Evolutionary conservation across 2,329 filamentous ascomycete species (phyloP).

Genomic region (Aspergillus aculeatinus): DNA sequence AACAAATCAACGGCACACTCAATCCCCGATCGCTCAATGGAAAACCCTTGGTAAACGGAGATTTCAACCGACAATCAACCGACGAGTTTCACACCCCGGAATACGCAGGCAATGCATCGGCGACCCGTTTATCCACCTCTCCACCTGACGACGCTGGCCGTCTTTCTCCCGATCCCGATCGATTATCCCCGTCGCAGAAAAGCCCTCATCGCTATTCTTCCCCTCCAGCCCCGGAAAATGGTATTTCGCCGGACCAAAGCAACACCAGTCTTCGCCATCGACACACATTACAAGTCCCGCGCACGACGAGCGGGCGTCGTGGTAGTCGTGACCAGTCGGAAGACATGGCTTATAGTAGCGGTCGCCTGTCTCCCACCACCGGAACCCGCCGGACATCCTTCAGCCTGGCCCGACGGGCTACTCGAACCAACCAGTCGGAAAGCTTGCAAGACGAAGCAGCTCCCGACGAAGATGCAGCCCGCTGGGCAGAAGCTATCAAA

Average conservation of each 20-base stretch:
- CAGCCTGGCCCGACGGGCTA: constrained; percentile 74
- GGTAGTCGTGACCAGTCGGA: constrained; percentile 69
- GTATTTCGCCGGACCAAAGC: constrained; percentile 54
- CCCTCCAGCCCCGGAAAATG: constrained; percentile 57
- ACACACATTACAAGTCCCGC: constrained; percentile 85
- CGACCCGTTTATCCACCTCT: constrained; percentile 35
- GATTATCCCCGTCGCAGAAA: constrained; percentile 29
- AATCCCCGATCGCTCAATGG: constrained; percentile 27
- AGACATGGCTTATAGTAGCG: constrained; percentile 63
- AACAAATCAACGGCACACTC: constrained; percentile 30
- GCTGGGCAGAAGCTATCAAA: constrained; percentile 90
- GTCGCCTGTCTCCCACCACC: constrained; percentile 75
- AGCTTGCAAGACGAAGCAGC: constrained; percentile 77
- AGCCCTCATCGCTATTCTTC: constrained; percentile 41
- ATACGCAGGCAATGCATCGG: constrained; percentile 28
- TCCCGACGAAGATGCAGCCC: constrained; percentile 83
- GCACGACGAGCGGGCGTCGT: constrained; percentile 58
- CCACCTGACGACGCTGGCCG: constrained; percentile 33
- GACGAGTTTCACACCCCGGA: constrained; percentile 33
- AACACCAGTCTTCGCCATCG: constrained; percentile 69
- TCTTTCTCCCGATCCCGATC: constrained; percentile 32
- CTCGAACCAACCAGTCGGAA: constrained; percentile 82
- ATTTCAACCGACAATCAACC: constrained; percentile 29
- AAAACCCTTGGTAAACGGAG: constrained; percentile 34
- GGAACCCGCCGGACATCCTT: constrained; percentile 75